Percentiles rank a stretch among this genome's conserved stretches.
Evolutionary conservation across 805 yeast genomes (phyloP).

Genomic region (Saturnispora sanitii): DNA sequence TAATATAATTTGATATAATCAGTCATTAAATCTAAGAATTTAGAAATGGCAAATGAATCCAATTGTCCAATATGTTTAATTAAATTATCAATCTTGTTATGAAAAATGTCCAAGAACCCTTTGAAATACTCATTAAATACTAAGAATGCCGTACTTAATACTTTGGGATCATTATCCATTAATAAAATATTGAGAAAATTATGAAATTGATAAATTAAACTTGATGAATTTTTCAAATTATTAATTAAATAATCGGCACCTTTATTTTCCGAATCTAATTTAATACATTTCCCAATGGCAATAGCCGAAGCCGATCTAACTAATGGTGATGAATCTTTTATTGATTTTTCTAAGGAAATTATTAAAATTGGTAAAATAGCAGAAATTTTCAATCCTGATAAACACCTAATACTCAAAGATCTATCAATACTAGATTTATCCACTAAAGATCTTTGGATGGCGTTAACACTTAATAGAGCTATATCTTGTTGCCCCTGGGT

Average conservation of each 20-base stretch:
- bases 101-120: slow-evolving; percentile 54
- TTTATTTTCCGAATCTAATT: slow-evolving; percentile 24
- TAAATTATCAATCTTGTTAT: slow-evolving; percentile 50
- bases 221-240: slow-evolving; percentile 22
- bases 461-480: slow-evolving; percentile 82
- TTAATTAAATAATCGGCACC: slow-evolving; percentile 9
- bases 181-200: slow-evolving; percentile 44
- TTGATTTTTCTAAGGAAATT: slow-evolving; percentile 59
- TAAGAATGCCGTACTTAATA: slow-evolving; percentile 59
- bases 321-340: slow-evolving; percentile 60
- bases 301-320: slow-evolving; percentile 77
- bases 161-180: slow-evolving; percentile 55
- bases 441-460: slow-evolving; percentile 73
- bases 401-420: slow-evolving; percentile 63
- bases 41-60: slow-evolving; percentile 65
- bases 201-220: slow-evolving; percentile 40
- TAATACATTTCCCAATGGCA: slow-evolving; percentile 52
- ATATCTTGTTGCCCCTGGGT: slow-evolving; percentile 82
- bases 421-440: slow-evolving; percentile 63
- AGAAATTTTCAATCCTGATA: slow-evolving; percentile 75
- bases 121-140: slow-evolving; percentile 45
- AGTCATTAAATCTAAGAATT: slow-evolving; percentile 50
- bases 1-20: slow-evolving; percentile 57
- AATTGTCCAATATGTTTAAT: slow-evolving; percentile 34
- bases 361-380: slow-evolving; percentile 73